Conservation (phyloP, 768 basidiomycete genomes). For the Boletus speciosus region DNA sequence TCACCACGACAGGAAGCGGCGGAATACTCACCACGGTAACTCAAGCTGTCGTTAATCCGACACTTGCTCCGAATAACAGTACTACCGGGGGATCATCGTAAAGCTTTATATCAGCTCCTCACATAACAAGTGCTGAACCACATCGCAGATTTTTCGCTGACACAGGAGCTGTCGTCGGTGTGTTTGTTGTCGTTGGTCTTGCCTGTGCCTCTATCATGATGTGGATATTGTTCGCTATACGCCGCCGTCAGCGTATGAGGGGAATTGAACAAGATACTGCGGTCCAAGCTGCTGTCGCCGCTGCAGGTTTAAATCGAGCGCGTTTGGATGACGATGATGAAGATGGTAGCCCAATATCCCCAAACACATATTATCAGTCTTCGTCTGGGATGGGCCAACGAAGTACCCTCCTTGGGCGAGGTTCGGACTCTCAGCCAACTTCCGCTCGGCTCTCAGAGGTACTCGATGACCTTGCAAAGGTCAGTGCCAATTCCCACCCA, state of each 20-base stretch:
- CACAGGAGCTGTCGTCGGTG: conserved; percentile 87
- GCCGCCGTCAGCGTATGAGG: conserved; percentile 57
- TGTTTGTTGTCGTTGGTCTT: conserved; percentile 87
- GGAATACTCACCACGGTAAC: conserved; percentile 60
- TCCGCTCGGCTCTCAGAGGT: conserved; percentile 36
- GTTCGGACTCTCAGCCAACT: conserved; percentile 18
- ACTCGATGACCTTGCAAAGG: conserved; percentile 15
- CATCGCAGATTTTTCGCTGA: conserved; percentile 76
- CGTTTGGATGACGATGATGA: conserved; percentile 69
- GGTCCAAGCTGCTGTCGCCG: conserved; percentile 69
- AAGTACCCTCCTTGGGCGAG: conserved; percentile 22
- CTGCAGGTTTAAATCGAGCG: conserved; percentile 63
- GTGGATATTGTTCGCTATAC: conserved; percentile 68
- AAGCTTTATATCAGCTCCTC: conserved; percentile 13
- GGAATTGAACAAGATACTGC: conserved; percentile 66
- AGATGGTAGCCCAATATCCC: conserved; percentile 25
- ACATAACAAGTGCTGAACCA: conserved; percentile 4
- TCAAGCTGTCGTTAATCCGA: conserved; percentile 64
- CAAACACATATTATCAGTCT: conserved; percentile 19
- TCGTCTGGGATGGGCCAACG: conserved; percentile 40
- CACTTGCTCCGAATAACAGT: conserved; percentile 51
- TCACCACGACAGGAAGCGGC: conserved; percentile 51
- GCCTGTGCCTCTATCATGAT: conserved; percentile 65
- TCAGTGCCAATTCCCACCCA: conserved; percentile 50
- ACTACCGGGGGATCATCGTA: conserved; percentile 48